Conservation (phyloP, 352 stramenopile genomes). For the Globisporangium megalacanthum region DNA sequence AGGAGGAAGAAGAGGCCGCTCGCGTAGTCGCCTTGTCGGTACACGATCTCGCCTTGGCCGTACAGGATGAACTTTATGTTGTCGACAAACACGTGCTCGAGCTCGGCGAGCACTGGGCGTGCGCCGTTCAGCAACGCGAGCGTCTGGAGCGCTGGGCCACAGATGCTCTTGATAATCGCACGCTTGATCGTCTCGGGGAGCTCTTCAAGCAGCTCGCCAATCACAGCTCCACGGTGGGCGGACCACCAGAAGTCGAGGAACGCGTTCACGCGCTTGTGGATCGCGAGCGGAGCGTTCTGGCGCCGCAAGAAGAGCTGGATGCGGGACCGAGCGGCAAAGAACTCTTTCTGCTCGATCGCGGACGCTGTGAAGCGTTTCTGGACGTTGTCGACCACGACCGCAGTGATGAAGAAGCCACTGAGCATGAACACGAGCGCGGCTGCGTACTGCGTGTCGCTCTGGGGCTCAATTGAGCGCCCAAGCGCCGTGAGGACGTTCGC, state of each 20-base stretch:
- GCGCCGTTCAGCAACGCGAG: constrained; percentile 41
- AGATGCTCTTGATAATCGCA: constrained; percentile 61
- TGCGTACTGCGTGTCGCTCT: constrained; percentile 41
- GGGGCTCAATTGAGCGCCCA: constrained; percentile 42
- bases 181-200: constrained; percentile 52
- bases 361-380: constrained; percentile 75
- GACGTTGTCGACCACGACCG: constrained; percentile 67
- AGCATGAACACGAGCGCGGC: constrained; percentile 60
- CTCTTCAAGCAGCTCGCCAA: constrained; percentile 49
- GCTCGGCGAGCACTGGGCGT: constrained; percentile 30
- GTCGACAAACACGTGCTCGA: constrained; percentile 54
- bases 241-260: constrained; percentile 80
- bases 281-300: constrained; percentile 45
- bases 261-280: constrained; percentile 60
- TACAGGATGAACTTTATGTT: constrained; percentile 70
- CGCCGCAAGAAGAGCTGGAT: constrained; percentile 69
- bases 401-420: constrained; percentile 69
- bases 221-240: constrained; percentile 52
- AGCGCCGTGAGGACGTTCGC: constrained; percentile 50
- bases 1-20: constrained; percentile 56
- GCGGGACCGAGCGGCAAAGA: constrained; percentile 44
- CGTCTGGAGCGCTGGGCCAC: constrained; percentile 47
- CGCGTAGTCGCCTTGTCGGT: constrained; percentile 52
- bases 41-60: constrained; percentile 60
- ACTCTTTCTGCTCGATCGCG: constrained; percentile 68